Evolutionary conservation across 768 basidiomycete species (phyloP).

Genomic region (Podaxis rugospora): DNA sequence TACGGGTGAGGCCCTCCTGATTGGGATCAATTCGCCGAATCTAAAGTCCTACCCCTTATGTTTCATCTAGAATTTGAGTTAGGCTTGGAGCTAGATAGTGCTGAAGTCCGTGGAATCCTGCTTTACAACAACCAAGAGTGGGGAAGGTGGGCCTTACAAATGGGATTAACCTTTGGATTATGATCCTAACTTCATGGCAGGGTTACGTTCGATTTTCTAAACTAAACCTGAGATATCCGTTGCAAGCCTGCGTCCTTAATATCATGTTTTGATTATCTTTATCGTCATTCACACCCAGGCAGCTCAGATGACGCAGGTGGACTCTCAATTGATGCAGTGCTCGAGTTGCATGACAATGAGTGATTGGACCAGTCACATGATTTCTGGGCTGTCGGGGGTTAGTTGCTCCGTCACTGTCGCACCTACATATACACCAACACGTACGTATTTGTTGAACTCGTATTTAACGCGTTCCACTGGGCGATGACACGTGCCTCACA

Average conservation of each 20-base stretch:
- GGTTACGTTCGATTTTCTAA: slow-evolving; percentile 46
- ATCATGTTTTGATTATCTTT: background rate
- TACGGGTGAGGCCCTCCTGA: slow-evolving; percentile 46
- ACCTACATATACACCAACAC: slow-evolving; percentile 19
- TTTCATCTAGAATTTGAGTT: slow-evolving; percentile 68
- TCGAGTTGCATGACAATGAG: background rate
- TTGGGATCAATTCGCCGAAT: background rate
- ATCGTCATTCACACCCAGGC: background rate
- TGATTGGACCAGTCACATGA: slow-evolving; percentile 13
- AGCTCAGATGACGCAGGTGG: background rate
- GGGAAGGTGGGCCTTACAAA: slow-evolving; percentile 54
- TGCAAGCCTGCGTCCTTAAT: background rate
- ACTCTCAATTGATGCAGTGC: slow-evolving; percentile 9
- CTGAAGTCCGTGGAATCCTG: slow-evolving; percentile 79
- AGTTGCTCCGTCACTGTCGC: slow-evolving; percentile 21
- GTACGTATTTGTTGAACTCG: background rate
- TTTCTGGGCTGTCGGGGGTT: slow-evolving; percentile 3
- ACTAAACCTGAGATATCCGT: slow-evolving; percentile 19
- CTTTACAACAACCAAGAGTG: slow-evolving; percentile 75
- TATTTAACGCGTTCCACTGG: background rate
- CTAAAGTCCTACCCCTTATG: background rate
- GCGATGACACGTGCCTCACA: background rate
- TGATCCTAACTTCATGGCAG: slow-evolving; percentile 19
- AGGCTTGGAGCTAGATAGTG: slow-evolving; percentile 79
- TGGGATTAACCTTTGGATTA: background rate